Conservation (phyloP, 148 eudicot genomes). For the Camellia japonica region DNA sequence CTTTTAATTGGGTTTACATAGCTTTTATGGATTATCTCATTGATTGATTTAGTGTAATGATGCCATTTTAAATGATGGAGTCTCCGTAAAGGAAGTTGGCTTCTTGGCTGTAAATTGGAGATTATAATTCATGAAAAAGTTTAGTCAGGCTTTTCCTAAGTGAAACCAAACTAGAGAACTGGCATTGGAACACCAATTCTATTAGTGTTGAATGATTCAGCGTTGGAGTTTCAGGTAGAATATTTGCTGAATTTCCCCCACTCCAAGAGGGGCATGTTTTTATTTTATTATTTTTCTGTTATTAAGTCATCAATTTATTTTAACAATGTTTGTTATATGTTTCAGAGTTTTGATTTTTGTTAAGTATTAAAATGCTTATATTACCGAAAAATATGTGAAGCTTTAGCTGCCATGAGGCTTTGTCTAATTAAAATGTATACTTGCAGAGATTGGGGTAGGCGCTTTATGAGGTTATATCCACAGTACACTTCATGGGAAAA, state of each 20-base stretch:
- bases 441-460: constrained; percentile 94
- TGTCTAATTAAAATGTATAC: constrained; percentile 12
- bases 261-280: no score
- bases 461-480: constrained; percentile 80
- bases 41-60: no score
- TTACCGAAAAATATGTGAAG: not conserved
- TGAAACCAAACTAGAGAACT: no score
- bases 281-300: not conserved
- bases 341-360: not conserved
- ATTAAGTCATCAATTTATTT: not conserved
- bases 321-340: not conserved
- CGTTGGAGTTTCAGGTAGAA: not conserved
- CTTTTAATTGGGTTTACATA: no score
- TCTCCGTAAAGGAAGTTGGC: no score
- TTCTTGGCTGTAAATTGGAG: no score
- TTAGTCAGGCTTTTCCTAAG: no score
- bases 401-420: not conserved
- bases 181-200: no score
- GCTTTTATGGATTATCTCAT: no score
- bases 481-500: constrained; percentile 94
- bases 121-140: no score
- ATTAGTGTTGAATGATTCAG: not conserved
- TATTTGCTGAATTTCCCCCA: no score
- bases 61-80: no score
- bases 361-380: not conserved